Evolutionary conservation across 306 rosid species (phyloP).

Genomic region (Malus asiatica): DNA sequence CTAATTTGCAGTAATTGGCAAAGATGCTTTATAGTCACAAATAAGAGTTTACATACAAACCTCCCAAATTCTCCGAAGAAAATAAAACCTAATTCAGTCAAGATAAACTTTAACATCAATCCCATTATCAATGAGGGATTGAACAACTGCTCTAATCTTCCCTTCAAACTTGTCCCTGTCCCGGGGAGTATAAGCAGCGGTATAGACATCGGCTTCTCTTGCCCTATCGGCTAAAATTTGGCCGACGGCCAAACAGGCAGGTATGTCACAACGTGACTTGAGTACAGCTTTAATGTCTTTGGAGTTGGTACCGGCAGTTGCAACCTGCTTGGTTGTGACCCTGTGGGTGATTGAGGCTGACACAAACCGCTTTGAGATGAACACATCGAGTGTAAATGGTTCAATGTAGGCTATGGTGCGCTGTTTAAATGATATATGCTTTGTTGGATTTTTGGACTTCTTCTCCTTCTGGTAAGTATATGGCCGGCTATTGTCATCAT

Average conservation of each 20-base stretch:
- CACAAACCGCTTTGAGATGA: conserved; percentile 88
- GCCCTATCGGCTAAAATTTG: conserved; percentile 77
- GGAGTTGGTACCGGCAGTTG: conserved; percentile 96
- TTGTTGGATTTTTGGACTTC: conserved; percentile 75
- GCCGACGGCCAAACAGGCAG: conserved; percentile 85
- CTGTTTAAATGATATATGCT: conserved; percentile 81
- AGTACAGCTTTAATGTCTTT: conserved; percentile 89
- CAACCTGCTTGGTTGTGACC: conserved; percentile 87
- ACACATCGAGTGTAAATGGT: conserved; percentile 89
- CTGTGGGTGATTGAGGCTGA: conserved; percentile 91
- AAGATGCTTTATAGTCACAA: not conserved
- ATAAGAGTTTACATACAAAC: conserved; percentile 3
- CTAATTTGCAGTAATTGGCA: not conserved
- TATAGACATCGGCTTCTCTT: conserved; percentile 87
- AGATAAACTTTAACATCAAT: conserved; percentile 86
- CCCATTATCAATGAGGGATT: conserved; percentile 88
- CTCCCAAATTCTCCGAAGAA: not conserved
- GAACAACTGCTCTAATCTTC: conserved; percentile 93
- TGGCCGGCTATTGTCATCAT: conserved; percentile 80
- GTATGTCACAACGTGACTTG: conserved; percentile 77
- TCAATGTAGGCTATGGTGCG: conserved; percentile 88
- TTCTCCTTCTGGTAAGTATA: conserved; percentile 82
- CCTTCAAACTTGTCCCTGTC: conserved; percentile 95
- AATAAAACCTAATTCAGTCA: conserved; percentile 30
- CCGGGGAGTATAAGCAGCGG: conserved; percentile 77